A percentile compares a stretch with the other conserved stretches of the same genome.
Conservation (phyloP, 169 alveolate species). For the Cyclospora cayetanensis region DNA sequence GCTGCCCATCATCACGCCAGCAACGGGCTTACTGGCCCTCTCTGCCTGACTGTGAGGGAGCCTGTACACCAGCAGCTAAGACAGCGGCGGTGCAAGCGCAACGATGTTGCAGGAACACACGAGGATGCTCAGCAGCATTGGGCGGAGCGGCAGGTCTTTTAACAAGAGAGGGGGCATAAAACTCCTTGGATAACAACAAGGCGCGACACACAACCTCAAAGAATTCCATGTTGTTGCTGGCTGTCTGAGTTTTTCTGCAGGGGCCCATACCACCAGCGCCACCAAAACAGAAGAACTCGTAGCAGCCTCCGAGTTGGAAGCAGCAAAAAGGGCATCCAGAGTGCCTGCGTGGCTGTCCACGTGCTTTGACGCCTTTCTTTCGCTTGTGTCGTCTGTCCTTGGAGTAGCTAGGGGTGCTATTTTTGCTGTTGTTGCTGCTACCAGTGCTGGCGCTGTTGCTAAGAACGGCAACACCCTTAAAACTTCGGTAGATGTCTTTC, state of each 20-base stretch:
- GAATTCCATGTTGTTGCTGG: too few relatives aligned
- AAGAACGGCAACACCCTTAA: background rate
- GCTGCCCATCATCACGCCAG: slow-evolving; percentile 13
- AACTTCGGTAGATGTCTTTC: background rate
- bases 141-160: too few relatives aligned
- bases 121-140: too few relatives aligned
- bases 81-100: background rate
- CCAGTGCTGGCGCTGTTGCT: background rate
- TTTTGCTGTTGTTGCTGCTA: slow-evolving; percentile 29
- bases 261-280: too few relatives aligned
- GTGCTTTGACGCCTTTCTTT: background rate
- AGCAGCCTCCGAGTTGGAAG: background rate
- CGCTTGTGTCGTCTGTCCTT: background rate
- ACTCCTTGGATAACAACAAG: too few relatives aligned
- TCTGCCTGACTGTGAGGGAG: slow-evolving; percentile 6
- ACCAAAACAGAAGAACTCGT: background rate
- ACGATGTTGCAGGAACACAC: too few relatives aligned
- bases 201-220: too few relatives aligned
- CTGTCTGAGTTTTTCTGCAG: too few relatives aligned
- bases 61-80: background rate
- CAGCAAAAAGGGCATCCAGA: background rate
- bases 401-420: background rate
- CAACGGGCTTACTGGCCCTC: slow-evolving; percentile 30
- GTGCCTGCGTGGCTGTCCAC: background rate
- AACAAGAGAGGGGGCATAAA: too few relatives aligned